Evolutionary conservation across 2,329 filamentous ascomycete species (phyloP).

Genomic region (Alternaria incomplexa): DNA sequence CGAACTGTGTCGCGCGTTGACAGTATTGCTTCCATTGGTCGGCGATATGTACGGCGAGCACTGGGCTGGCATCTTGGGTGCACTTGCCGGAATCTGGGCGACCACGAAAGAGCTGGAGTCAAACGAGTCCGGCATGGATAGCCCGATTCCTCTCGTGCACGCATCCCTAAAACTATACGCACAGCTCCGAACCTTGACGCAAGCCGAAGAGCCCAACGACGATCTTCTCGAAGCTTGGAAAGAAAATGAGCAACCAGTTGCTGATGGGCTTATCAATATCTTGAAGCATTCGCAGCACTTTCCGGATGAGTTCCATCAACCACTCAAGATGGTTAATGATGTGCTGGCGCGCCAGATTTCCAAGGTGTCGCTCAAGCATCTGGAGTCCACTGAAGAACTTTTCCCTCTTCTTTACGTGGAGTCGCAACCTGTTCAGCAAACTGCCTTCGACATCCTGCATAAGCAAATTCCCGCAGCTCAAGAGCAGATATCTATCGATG

Average conservation of each 20-base stretch:
- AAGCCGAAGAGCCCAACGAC: constrained; percentile 74
- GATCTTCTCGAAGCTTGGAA: constrained; percentile 79
- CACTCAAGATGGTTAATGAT: constrained; percentile 76
- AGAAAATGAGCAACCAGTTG: constrained; percentile 63
- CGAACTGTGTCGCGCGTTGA: constrained; percentile 61
- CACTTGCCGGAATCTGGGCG: constrained; percentile 47
- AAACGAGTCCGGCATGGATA: constrained; percentile 33
- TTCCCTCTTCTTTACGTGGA: constrained; percentile 79
- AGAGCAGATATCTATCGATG: constrained; percentile 81
- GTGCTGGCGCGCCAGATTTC: constrained; percentile 73
- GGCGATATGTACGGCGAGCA: constrained; percentile 85
- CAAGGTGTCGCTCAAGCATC: constrained; percentile 65
- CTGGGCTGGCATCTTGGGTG: constrained; percentile 66
- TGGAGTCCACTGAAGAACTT: constrained; percentile 70
- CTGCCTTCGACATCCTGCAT: constrained; percentile 81
- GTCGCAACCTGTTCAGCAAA: constrained; percentile 76
- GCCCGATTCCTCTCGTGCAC: constrained; percentile 65
- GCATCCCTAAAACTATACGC: constrained; percentile 75
- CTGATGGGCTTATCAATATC: constrained; percentile 65
- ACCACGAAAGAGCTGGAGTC: constrained; percentile 31
- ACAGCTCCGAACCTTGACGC: constrained; percentile 64
- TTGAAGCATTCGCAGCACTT: constrained; percentile 62
- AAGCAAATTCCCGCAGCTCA: constrained; percentile 78
- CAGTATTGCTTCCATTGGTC: constrained; percentile 72
- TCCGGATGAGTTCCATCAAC: constrained; percentile 64